Conservation (phyloP, 1,139 yeast species). For the Sugiyamaella grinbergsii region DNA sequence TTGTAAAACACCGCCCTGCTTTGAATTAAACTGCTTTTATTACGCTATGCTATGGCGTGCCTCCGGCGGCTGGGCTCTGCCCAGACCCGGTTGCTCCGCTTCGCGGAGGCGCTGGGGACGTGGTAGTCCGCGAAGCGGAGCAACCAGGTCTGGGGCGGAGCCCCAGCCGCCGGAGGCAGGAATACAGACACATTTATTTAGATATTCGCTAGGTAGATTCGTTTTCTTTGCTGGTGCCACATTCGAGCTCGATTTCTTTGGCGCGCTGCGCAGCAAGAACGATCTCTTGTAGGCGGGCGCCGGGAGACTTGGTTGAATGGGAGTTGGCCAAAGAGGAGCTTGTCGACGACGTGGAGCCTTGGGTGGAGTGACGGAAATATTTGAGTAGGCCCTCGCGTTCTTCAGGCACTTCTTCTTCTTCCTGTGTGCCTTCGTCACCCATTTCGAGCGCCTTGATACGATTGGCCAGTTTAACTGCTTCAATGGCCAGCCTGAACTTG, state of each 20-base stretch:
- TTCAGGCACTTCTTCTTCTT: conserved; percentile 46
- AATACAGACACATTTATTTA: neutral
- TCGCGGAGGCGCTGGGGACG: too few relatives aligned
- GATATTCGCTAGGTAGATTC: neutral
- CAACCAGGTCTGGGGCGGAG: conserved; percentile 5
- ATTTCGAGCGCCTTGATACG: conserved; percentile 65
- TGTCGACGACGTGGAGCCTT: neutral
- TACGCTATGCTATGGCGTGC: too few relatives aligned
- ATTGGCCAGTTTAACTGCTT: conserved; percentile 73
- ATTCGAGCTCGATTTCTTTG: conserved; percentile 6
- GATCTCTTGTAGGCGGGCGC: conserved; percentile 66
- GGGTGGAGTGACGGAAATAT: conserved; percentile 6
- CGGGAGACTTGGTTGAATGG: conserved; percentile 9
- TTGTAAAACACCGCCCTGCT: conserved; percentile 55
- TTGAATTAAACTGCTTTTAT: conserved; percentile 1
- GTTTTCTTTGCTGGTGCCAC: conserved; percentile 6
- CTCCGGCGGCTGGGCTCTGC: too few relatives aligned
- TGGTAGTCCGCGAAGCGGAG: conserved; percentile 4
- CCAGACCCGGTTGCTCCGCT: too few relatives aligned
- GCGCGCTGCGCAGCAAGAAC: conserved; percentile 59
- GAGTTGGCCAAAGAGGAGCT: conserved; percentile 11
- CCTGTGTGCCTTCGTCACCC: conserved; percentile 54
- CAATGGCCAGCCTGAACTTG: conserved; percentile 85
- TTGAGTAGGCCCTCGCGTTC: conserved; percentile 24
- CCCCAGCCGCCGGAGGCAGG: conserved; percentile 12